phyloP scores from a whole-genome alignment of 2,329 filamentous ascomycete genomes.

The Aspergillus novofumigatus region DNA sequence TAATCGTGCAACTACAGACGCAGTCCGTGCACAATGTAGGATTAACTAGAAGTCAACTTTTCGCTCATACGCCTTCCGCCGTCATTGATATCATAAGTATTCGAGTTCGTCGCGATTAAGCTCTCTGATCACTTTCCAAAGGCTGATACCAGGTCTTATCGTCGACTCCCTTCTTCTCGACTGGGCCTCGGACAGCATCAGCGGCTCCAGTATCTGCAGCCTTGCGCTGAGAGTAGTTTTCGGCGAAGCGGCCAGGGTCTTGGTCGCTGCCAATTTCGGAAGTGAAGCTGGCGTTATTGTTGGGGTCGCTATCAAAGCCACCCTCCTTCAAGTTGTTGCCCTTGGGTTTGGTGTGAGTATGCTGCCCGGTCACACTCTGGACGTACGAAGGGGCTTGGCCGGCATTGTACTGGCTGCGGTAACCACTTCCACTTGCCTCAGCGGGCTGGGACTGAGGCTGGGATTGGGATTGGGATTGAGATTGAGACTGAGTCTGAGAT shows the following conservation, averaged over 20 bases:
- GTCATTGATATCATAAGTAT: slow-evolving; percentile 2
- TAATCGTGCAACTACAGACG: not conserved
- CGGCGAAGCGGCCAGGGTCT: slow-evolving; percentile 52
- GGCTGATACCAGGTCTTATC: slow-evolving; percentile 19
- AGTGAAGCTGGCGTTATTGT: slow-evolving; percentile 49
- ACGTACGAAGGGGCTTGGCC: slow-evolving; percentile 37
- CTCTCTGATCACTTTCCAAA: slow-evolving; percentile 27
- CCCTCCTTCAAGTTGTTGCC: slow-evolving; percentile 51
- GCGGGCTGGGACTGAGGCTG: slow-evolving; percentile 1
- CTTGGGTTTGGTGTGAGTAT: slow-evolving; percentile 43
- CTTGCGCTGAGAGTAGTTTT: slow-evolving; percentile 31
- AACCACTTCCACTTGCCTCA: slow-evolving; percentile 22
- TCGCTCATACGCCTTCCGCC: not conserved
- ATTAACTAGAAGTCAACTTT: not conserved
- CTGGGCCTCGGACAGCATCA: slow-evolving; percentile 20
- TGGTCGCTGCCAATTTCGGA: slow-evolving; percentile 51
- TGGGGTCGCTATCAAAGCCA: slow-evolving; percentile 38
- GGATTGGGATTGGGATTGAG: not conserved
- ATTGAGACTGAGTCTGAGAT: not conserved
- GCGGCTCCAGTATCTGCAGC: slow-evolving; percentile 25
- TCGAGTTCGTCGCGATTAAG: slow-evolving; percentile 12
- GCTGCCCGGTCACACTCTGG: slow-evolving; percentile 29
- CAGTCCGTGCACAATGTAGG: not conserved
- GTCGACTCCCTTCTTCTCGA: slow-evolving; percentile 25
- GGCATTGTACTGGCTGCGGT: slow-evolving; percentile 23